These are phyloP conservation scores for Cadophora luteo-olivacea DNA, from an alignment of 2,329 filamentous ascomycete genomes.

Conservation along the genomic window DNA sequence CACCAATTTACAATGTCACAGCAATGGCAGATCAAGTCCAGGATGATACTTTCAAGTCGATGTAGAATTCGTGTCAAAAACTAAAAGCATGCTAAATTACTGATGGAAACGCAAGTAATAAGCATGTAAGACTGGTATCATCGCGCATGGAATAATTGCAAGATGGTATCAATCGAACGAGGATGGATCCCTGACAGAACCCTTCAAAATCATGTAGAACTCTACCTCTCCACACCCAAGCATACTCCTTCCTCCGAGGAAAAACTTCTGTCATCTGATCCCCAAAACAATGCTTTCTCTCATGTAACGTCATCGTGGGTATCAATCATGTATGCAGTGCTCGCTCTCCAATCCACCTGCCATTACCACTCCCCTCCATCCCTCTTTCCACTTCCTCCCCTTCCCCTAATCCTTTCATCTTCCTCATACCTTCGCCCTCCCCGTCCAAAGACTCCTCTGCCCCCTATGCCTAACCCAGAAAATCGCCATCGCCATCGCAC, in stretches of 20 bases:
- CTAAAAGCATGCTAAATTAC: neutral
- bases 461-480: conserved; percentile 66
- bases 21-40: too few relatives aligned
- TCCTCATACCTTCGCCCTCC: conserved; percentile 61
- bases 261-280: neutral
- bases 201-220: neutral
- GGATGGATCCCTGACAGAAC: neutral
- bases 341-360: neutral
- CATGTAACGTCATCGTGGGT: conserved; percentile 15
- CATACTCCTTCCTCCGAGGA: neutral
- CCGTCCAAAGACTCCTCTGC: conserved; percentile 61
- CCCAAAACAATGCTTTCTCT: neutral
- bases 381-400: conserved; percentile 6
- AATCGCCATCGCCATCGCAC: conserved; percentile 58
- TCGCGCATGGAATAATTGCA: neutral
- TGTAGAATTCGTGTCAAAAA: neutral
- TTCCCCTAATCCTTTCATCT: conserved; percentile 23
- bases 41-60: too few relatives aligned
- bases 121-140: conserved; percentile 7
- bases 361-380: conserved; percentile 17
- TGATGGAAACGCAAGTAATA: neutral
- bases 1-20: too few relatives aligned
- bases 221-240: neutral
- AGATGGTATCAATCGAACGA: conserved; percentile 7
- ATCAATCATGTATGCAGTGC: conserved; percentile 4